These are phyloP conservation scores for Raffaelea deltoideospora DNA, from an alignment of 2,329 filamentous ascomycete genomes.

Conservation along the genomic window DNA sequence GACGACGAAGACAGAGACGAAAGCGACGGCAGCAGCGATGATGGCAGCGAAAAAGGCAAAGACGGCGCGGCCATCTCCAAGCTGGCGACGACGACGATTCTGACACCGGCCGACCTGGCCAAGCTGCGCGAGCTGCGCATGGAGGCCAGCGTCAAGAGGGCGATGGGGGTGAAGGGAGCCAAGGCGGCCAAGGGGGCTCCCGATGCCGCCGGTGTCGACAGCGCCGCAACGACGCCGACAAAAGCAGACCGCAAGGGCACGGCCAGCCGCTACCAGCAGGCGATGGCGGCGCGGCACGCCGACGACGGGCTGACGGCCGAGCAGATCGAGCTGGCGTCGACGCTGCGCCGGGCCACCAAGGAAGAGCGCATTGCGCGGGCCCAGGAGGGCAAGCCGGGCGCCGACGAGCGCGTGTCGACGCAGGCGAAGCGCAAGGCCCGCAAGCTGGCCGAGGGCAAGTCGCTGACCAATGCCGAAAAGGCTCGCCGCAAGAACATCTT, in stretches of 20 bases:
- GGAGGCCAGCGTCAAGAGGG: slow-evolving; percentile 54
- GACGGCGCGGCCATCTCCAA: slow-evolving; percentile 39
- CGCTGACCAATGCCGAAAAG: slow-evolving; percentile 95
- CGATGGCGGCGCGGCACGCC: slow-evolving; percentile 45
- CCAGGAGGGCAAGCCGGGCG: slow-evolving; percentile 64
- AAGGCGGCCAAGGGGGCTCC: background rate
- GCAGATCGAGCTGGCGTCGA: slow-evolving; percentile 77
- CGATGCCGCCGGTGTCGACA: background rate
- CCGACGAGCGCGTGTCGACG: slow-evolving; percentile 70
- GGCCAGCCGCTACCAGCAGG: slow-evolving; percentile 29
- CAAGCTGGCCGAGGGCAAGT: slow-evolving; percentile 83
- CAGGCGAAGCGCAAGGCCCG: slow-evolving; percentile 73
- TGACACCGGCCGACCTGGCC: slow-evolving; percentile 89
- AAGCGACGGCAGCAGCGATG: slow-evolving; percentile 41
- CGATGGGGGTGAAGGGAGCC: slow-evolving; percentile 22
- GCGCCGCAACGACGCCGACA: too few relatives aligned
- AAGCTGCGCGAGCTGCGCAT: slow-evolving; percentile 82
- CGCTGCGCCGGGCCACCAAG: slow-evolving; percentile 70
- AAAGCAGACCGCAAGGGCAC: slow-evolving; percentile 1
- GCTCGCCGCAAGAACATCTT: slow-evolving; percentile 94
- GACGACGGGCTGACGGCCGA: slow-evolving; percentile 85
- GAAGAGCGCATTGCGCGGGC: slow-evolving; percentile 78
- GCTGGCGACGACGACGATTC: slow-evolving; percentile 81
- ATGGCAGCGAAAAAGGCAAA: slow-evolving; percentile 26
- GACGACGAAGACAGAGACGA: slow-evolving; percentile 21